Percentiles rank a stretch among this genome's conserved stretches.
phyloP scores from a whole-genome alignment of 73 alveolate species.

The Paramecium sonneborni region DNA sequence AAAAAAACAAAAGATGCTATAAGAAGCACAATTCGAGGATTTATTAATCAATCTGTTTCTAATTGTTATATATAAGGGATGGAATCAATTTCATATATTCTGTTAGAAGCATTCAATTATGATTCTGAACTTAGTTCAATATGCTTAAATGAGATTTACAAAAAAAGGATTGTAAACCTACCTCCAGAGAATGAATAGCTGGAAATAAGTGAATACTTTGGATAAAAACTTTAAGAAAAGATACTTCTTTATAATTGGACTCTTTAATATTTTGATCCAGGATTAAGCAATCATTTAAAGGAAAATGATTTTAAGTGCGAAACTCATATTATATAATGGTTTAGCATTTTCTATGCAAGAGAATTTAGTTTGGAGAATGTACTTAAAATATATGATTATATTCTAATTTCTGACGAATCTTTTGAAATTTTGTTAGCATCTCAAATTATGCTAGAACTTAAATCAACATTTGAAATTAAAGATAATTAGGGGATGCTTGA shows the following conservation, averaged over 20 bases:
- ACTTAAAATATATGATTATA: constrained; percentile 9
- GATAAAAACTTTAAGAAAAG: constrained; percentile 10
- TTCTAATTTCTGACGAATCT: not conserved
- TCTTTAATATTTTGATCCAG: constrained; percentile 20
- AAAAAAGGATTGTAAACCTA: not conserved
- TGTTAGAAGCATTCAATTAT: constrained; percentile 32
- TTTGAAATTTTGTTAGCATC: constrained; percentile 28
- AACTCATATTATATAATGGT: constrained; percentile 22
- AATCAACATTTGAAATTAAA: constrained; percentile 34
- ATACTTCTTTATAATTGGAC: constrained; percentile 5
- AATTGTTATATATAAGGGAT: constrained; percentile 50
- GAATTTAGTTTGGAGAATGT: not conserved
- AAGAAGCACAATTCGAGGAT: not conserved
- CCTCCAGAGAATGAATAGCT: not conserved
- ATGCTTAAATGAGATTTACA: not conserved
- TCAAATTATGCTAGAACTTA: not conserved
- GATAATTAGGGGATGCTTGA: constrained; percentile 38
- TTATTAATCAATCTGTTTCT: not conserved
- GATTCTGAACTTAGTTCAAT: constrained; percentile 35
- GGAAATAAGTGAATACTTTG: not conserved
- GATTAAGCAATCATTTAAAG: not conserved
- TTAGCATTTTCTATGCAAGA: not conserved
- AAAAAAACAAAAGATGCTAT: not conserved
- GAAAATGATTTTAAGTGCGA: constrained; percentile 13
- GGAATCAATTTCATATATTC: constrained; percentile 8